A percentile compares a stretch with the other conserved stretches of the same genome.
Conservation (phyloP, 2,329 filamentous ascomycete species). For the Xylariaceae sp. region DNA sequence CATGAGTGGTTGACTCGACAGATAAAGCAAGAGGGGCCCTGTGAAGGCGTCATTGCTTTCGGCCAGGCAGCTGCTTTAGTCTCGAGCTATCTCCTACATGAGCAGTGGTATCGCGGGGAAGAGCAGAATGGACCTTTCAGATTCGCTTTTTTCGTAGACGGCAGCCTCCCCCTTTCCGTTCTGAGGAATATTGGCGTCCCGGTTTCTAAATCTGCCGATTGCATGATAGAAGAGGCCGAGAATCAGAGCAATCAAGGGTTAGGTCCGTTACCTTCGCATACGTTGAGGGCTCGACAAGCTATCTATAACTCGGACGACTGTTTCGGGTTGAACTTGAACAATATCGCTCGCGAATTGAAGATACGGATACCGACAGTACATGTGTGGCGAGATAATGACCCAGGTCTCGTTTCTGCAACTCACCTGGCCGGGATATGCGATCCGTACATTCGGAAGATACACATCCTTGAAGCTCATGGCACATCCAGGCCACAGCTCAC, state of each 20-base stretch:
- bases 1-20: slow-evolving; percentile 36
- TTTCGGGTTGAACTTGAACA: slow-evolving; percentile 32
- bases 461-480: slow-evolving; percentile 19
- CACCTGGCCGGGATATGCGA: slow-evolving; percentile 32
- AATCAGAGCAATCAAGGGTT: slow-evolving; percentile 13
- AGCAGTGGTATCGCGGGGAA: slow-evolving; percentile 29
- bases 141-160: slow-evolving; percentile 41
- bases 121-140: slow-evolving; percentile 33
- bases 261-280: slow-evolving; percentile 18
- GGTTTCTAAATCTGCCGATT: slow-evolving; percentile 31
- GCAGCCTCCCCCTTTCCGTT: slow-evolving; percentile 31
- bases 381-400: slow-evolving; percentile 27
- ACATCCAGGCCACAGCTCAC: slow-evolving; percentile 13
- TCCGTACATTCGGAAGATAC: slow-evolving; percentile 29
- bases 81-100: slow-evolving; percentile 40
- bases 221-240: slow-evolving; percentile 24
- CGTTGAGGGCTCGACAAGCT: slow-evolving; percentile 19
- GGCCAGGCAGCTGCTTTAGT: slow-evolving; percentile 36
- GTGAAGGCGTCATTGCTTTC: slow-evolving; percentile 28
- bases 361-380: slow-evolving; percentile 32
- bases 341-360: slow-evolving; percentile 27
- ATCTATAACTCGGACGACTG: slow-evolving; percentile 32
- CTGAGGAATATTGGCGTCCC: slow-evolving; percentile 34
- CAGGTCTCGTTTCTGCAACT: slow-evolving; percentile 23
- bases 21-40: slow-evolving; percentile 26